These are phyloP conservation scores for Trichoderma sp. DNA, from an alignment of 2,329 filamentous ascomycete species.

Conservation along the genomic window DNA sequence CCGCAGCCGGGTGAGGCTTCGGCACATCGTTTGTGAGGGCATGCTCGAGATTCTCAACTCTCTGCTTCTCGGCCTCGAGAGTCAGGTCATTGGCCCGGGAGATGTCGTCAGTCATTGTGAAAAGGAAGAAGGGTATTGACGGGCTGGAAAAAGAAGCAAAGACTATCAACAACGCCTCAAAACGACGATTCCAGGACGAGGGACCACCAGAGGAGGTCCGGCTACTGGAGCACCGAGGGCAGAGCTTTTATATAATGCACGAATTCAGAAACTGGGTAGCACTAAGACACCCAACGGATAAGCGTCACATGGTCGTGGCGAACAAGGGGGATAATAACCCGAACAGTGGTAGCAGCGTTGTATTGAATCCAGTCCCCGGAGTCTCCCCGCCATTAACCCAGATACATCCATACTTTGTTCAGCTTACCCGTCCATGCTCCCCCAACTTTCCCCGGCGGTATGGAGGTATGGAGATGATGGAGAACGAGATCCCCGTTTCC, in stretches of 20 bases:
- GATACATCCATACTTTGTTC: neutral
- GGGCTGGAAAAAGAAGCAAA: neutral
- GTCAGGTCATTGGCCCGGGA: slow-evolving; percentile 13
- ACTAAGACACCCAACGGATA: neutral
- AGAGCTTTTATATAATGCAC: neutral
- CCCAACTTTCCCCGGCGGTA: slow-evolving; percentile 18
- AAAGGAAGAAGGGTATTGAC: neutral
- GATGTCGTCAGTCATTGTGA: slow-evolving; percentile 27
- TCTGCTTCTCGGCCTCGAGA: slow-evolving; percentile 21
- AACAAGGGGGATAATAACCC: neutral
- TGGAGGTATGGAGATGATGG: neutral
- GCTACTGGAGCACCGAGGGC: neutral
- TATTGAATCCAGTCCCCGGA: neutral
- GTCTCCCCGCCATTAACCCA: neutral
- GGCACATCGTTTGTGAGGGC: neutral
- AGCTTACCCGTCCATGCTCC: neutral
- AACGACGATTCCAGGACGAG: neutral
- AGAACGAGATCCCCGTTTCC: slow-evolving; percentile 18
- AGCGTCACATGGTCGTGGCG: slow-evolving; percentile 13
- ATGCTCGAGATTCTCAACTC: slow-evolving; percentile 24
- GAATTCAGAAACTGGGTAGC: neutral
- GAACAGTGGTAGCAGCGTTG: neutral
- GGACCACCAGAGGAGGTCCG: neutral
- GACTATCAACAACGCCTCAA: neutral
- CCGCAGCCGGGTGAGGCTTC: neutral